Evolutionary conservation across 768 basidiomycete species (phyloP), one percentile per base, ranked within the genome.

Genomic region (Exidia glandulosa): DNA sequence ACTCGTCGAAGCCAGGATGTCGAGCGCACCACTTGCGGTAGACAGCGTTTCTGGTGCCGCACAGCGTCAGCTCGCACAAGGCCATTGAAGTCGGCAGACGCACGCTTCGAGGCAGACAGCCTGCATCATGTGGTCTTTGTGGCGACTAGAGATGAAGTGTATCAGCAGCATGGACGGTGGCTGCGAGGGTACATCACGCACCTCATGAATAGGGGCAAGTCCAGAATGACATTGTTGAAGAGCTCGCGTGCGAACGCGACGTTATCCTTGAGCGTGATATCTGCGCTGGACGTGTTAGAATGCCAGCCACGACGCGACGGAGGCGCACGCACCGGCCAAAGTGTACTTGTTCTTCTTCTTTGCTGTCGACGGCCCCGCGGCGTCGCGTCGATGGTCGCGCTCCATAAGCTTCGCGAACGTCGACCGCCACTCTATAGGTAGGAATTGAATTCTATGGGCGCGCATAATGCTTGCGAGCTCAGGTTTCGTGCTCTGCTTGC

Each of bases 371-470:
- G 76, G 70, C 7, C 69, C 73, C 56, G 75, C 74, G 16, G 66
- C 71, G 57, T 76, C 74, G 19, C 71, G 62, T 25, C 67, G 58
- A 50, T 74, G 70, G 45, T 71, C 70, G 34, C 70, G 69, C 14
- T 75, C 70, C 13, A 67, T 66, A 52, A 69, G 65, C 27, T 71
- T 60, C 27, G 71, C 70, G 2, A 76, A 64, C 32, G 71, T 64
- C 9, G 74, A 68, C n/a, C 76, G 64, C 76, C 76, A 77, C 61
- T 76, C 75, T 6, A 77, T 72, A 3, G 76, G 76, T 0, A 77
- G 64, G 45, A 77, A 73, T 60, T 76, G 75, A 2, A 73, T 69
- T n/a, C 74, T 67, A 9, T 72, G 66, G 47, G 73, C 66, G 3
- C 75, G 68, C 62, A 77, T 73, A 47, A 77, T 76, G 0, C 71